Evolutionary conservation across 495 filamentous ascomycete genomes (phyloP).

Genomic region (Penicillium steckii): DNA sequence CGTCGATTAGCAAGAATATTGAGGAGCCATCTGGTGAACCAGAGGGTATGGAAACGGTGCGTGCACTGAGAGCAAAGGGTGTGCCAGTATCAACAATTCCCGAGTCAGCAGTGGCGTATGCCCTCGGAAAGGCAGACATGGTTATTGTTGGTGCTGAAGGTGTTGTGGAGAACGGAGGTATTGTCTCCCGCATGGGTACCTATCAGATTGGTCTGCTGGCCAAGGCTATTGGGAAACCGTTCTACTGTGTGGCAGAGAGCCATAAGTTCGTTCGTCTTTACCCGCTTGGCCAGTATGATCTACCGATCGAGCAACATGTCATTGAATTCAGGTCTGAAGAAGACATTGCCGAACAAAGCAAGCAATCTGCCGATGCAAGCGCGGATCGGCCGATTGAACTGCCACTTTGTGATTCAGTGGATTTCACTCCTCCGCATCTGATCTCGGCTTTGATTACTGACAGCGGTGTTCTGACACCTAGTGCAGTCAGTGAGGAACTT

Average conservation of each 20-base stretch:
- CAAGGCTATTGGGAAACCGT: slow-evolving; percentile 71
- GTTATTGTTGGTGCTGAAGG: slow-evolving; percentile 93
- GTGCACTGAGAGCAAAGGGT: slow-evolving; percentile 65
- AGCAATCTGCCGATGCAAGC: slow-evolving; percentile 20
- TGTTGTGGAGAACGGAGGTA: slow-evolving; percentile 89
- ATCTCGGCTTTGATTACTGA: slow-evolving; percentile 82
- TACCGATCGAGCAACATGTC: slow-evolving; percentile 72
- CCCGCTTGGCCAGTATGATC: slow-evolving; percentile 73
- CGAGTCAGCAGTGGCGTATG: slow-evolving; percentile 77
- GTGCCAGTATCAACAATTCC: slow-evolving; percentile 83
- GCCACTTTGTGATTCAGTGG: slow-evolving; percentile 60
- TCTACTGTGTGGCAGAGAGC: slow-evolving; percentile 91
- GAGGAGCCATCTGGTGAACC: slow-evolving; percentile 39
- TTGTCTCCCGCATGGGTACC: slow-evolving; percentile 87
- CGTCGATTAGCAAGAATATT: slow-evolving; percentile 30
- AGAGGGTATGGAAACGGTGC: slow-evolving; percentile 63
- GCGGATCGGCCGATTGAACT: slow-evolving; percentile 29
- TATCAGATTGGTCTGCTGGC: slow-evolving; percentile 85
- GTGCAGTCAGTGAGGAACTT: slow-evolving; percentile 73
- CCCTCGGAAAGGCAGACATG: slow-evolving; percentile 76
- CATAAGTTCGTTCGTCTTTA: slow-evolving; percentile 91
- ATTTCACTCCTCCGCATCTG: slow-evolving; percentile 82
- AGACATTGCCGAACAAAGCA: slow-evolving; percentile 43
- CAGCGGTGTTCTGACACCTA: slow-evolving; percentile 69
- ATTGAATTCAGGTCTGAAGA: slow-evolving; percentile 65